Conservation (phyloP, 768 basidiomycete species). For the Rhodotorula kratochvilovae region DNA sequence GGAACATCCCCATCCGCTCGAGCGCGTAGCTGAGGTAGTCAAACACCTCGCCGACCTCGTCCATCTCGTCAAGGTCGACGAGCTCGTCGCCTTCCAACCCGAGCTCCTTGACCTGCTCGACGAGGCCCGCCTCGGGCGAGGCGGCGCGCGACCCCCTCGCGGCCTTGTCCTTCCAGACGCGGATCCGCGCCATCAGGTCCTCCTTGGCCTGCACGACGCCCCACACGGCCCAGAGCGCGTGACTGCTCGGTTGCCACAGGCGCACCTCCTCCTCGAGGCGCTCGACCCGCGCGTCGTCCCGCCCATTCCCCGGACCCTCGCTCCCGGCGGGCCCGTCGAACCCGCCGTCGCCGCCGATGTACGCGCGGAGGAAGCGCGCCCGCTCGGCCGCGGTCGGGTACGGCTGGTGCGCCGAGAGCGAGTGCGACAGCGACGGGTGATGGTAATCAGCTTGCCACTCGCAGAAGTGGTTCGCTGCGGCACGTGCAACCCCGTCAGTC, state of each 20-base stretch:
- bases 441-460: constrained; percentile 93
- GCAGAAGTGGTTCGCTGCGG: constrained; percentile 52
- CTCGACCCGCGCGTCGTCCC: constrained; percentile 50
- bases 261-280: constrained; percentile 72
- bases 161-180: constrained; percentile 36
- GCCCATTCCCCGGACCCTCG: neutral
- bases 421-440: constrained; percentile 53
- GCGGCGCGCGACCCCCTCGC: neutral
- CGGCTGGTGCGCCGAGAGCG: constrained; percentile 50
- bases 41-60: constrained; percentile 63
- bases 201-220: constrained; percentile 84
- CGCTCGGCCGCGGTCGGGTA: constrained; percentile 74
- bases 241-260: constrained; percentile 83
- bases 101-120: constrained; percentile 13
- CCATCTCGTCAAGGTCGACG: constrained; percentile 55
- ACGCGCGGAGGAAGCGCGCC: constrained; percentile 76
- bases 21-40: constrained; percentile 80
- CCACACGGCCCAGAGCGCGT: constrained; percentile 93
- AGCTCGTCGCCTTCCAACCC: constrained; percentile 46
- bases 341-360: constrained; percentile 56
- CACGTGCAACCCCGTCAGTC: neutral
- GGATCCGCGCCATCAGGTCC: constrained; percentile 55
- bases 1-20: constrained; percentile 50
- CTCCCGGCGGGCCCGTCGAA: constrained; percentile 13
- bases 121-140: constrained; percentile 1